Base-by-base conservation (phyloP, 225 moss, liverwort and hornwort species). In the Pseudoscleropodium purum region DNA sequence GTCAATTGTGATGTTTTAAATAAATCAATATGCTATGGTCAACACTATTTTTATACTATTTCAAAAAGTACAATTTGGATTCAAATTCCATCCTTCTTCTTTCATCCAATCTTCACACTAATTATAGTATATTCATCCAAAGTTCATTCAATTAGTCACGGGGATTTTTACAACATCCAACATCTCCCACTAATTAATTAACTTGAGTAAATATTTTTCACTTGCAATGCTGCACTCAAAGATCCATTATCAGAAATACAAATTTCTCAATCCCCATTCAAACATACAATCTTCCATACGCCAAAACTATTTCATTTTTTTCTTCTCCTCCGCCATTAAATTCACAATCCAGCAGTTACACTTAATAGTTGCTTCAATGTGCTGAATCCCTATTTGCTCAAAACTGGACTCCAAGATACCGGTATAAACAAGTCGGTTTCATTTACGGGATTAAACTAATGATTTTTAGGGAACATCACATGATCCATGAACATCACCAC, bases 141-240 rank as follows among this genome's bases (percentile, higher is more conserved):
- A 2, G 18, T 39, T 57, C n/a, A 14, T 81, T 39, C 4, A 43
- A 23, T 43, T 61, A 20, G 3, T 20, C 6, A 30, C 6, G 33
- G 2, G 7, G 0, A 0, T 10, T 79, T n/a, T 18, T 2, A 1
- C 18, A n/a, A 2, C n/a, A 39, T 27, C 59, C 18, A 39, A n/a
- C 18, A 80, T 7, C 59, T 56, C 15, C 59, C 12, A 59, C 56
- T 80, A 39, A n/a, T n/a, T 39, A 27, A 57, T 43, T 19, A 6
- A n/a, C n/a, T n/a, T n/a, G 3, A 62, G 41, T 43, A 30, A 17
- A 7, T 43, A 27, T 13, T 62, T 75, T 36, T 30, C 39, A 52
- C 16, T 31, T 78, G 7, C 31, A 39, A 21, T 54, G n/a, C 9
- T 49, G 52, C n/a, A 20, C 54, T 54, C 64, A 60, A 62, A 75